A percentile compares a stretch with the other conserved stretches of the same genome.
Conservation (phyloP, 1,284 basidiomycete genomes). For the Xerocomus nothofagi region DNA sequence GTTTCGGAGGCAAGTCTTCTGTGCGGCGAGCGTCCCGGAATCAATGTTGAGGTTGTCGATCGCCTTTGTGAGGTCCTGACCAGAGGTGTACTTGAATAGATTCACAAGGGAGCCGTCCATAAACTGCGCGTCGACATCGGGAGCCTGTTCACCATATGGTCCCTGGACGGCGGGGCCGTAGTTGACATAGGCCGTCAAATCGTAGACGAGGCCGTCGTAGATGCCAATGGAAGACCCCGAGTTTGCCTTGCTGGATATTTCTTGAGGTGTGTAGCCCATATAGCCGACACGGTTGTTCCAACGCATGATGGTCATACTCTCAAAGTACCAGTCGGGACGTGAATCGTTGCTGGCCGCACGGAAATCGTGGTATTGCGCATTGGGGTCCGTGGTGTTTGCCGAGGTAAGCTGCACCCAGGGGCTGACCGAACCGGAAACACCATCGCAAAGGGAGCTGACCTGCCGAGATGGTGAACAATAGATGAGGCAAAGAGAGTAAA, state of each 20-base stretch:
- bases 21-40: slow-evolving; percentile 65
- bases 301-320: slow-evolving; percentile 88
- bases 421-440: slow-evolving; percentile 76
- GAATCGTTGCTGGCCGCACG: slow-evolving; percentile 84
- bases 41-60: slow-evolving; percentile 72
- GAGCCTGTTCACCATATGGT: slow-evolving; percentile 64
- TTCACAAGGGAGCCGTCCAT: slow-evolving; percentile 75
- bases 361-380: slow-evolving; percentile 96
- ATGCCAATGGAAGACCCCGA: slow-evolving; percentile 74
- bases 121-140: slow-evolving; percentile 66
- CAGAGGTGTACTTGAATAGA: slow-evolving; percentile 83
- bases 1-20: slow-evolving; percentile 89
- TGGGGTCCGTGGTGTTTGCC: slow-evolving; percentile 77
- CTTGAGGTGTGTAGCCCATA: slow-evolving; percentile 82
- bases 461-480: slow-evolving; percentile 30
- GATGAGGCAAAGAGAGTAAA: not conserved
- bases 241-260: slow-evolving; percentile 71
- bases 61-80: slow-evolving; percentile 82
- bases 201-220: slow-evolving; percentile 86
- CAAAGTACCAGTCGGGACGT: slow-evolving; percentile 97
- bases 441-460: slow-evolving; percentile 94
- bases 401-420: slow-evolving; percentile 84
- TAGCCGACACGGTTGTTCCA: slow-evolving; percentile 89
- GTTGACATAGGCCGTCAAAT: slow-evolving; percentile 80
- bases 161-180: slow-evolving; percentile 55